Conservation (phyloP, 805 yeast genomes). For the Saccharomycopsis amapae region DNA sequence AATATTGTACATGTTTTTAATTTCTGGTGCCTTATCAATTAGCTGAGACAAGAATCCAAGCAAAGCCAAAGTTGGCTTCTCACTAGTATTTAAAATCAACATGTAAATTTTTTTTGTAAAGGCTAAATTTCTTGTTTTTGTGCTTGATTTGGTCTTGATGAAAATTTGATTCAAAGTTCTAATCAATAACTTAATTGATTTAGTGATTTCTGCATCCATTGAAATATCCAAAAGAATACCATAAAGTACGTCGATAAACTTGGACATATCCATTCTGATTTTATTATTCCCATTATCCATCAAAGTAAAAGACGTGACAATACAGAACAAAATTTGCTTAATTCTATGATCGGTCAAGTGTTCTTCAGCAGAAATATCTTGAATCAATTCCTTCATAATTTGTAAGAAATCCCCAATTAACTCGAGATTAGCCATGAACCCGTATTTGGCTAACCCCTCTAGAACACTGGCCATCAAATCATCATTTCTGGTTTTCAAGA, state of each 20-base stretch:
- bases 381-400: slow-evolving; percentile 76
- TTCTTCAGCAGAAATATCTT: slow-evolving; percentile 38
- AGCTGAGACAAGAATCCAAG: slow-evolving; percentile 74
- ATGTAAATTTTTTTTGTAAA: slow-evolving; percentile 76
- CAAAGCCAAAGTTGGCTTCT: slow-evolving; percentile 73
- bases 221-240: slow-evolving; percentile 59
- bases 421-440: slow-evolving; percentile 89
- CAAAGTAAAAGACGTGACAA: slow-evolving; percentile 84
- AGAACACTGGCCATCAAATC: slow-evolving; percentile 76
- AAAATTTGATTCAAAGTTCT: slow-evolving; percentile 75
- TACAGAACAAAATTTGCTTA: slow-evolving; percentile 69
- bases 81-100: slow-evolving; percentile 69
- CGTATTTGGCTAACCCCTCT: slow-evolving; percentile 86
- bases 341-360: slow-evolving; percentile 39
- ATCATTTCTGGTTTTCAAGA: slow-evolving; percentile 56
- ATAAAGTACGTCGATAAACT: slow-evolving; percentile 72
- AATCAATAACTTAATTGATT: slow-evolving; percentile 75
- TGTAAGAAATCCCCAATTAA: slow-evolving; percentile 87
- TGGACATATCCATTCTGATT: slow-evolving; percentile 73
- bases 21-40: slow-evolving; percentile 59
- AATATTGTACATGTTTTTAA: slow-evolving; percentile 73
- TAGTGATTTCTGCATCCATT: slow-evolving; percentile 77
- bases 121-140: slow-evolving; percentile 62
- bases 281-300: slow-evolving; percentile 68
- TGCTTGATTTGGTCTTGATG: slow-evolving; percentile 65